These are phyloP conservation scores for Alternaria sp. DNA, from an alignment of 2,329 filamentous ascomycete species.

Conservation along the genomic window DNA sequence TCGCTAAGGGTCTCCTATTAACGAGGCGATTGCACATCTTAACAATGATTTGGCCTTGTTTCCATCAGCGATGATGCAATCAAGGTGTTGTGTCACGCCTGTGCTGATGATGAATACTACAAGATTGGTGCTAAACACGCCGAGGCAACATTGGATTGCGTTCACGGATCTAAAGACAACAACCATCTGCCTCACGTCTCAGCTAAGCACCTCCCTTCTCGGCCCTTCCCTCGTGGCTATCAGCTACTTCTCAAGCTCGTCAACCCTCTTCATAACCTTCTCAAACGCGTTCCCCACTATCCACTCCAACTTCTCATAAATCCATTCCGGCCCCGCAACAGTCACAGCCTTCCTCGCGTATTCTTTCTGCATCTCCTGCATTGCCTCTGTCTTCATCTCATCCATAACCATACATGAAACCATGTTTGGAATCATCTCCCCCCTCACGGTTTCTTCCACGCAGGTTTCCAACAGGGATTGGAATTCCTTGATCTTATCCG, in stretches of 20 bases:
- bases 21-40: neutral
- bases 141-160: neutral
- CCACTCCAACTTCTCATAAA: neutral
- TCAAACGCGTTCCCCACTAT: neutral
- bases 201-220: neutral
- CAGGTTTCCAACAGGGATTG: neutral
- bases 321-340: neutral
- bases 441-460: neutral
- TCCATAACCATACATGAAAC: neutral
- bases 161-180: neutral
- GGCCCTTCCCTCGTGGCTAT: neutral
- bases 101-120: neutral
- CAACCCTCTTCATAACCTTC: neutral
- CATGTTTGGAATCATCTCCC: neutral
- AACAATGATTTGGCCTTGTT: neutral
- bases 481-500: neutral
- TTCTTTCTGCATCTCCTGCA: neutral
- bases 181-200: neutral
- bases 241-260: neutral
- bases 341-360: neutral
- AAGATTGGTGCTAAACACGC: neutral
- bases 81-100: neutral
- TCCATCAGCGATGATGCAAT: neutral
- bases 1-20: neutral
- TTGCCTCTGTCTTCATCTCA: neutral